Conservation (phyloP, 768 basidiomycete genomes). For the Fomitopsis pulvina region DNA sequence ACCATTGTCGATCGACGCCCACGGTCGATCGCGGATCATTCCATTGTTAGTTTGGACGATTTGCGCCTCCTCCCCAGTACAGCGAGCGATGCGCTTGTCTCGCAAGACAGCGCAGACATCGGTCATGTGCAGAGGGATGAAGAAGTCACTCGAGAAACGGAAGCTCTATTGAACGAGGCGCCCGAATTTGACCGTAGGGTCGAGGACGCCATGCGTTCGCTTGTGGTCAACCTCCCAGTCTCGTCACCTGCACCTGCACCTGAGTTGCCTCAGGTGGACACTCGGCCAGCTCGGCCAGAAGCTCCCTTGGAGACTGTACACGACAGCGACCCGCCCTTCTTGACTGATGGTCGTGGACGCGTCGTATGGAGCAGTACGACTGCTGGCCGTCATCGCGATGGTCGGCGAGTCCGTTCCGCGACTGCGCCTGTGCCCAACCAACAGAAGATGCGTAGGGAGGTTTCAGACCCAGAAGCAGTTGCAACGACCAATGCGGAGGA, state of each 20-base stretch:
- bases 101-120: neutral
- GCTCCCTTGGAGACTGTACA: slow-evolving; percentile 7
- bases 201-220: neutral
- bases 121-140: neutral
- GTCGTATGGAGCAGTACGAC: slow-evolving; percentile 27
- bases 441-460: slow-evolving; percentile 2
- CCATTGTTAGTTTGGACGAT: neutral
- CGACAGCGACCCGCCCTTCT: slow-evolving; percentile 23
- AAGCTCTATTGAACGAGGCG: neutral
- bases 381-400: slow-evolving; percentile 7
- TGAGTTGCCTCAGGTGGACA: neutral
- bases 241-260: neutral
- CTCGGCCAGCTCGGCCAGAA: neutral
- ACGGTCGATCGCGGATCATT: neutral
- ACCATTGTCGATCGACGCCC: slow-evolving; percentile 1
- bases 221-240: neutral
- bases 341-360: slow-evolving; percentile 29
- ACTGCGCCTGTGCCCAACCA: neutral
- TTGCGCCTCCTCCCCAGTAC: neutral
- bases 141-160: neutral
- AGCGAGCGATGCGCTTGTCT: neutral
- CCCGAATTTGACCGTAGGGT: neutral
- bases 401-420: neutral
- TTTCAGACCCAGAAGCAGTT: neutral
- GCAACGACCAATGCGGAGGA: neutral